Percentiles rank a stretch among this genome's conserved stretches.
Conservation (phyloP, 192 early-diverging fungal species). For the Kappamyces sp. region DNA sequence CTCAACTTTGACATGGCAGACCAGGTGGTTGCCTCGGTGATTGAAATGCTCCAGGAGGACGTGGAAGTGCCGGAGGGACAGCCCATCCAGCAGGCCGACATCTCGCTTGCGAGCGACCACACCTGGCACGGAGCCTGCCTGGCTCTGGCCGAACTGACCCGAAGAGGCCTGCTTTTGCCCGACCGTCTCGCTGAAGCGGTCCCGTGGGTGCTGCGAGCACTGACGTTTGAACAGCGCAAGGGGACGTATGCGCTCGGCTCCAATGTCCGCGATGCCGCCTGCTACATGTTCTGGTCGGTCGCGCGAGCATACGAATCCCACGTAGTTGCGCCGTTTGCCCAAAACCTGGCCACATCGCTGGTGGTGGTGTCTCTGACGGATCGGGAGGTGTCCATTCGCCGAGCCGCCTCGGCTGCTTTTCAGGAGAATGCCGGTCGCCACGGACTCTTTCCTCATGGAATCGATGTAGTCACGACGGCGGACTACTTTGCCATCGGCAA, state of each 20-base stretch:
- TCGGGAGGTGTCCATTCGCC: constrained; percentile 86
- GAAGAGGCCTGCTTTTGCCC: constrained; percentile 76
- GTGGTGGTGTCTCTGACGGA: constrained; percentile 81
- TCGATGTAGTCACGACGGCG: constrained; percentile 80
- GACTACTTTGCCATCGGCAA: constrained; percentile 93
- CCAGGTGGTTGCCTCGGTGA: constrained; percentile 73
- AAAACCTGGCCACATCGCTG: constrained; percentile 64
- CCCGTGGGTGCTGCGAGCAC: constrained; percentile 75
- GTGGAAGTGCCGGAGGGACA: constrained; percentile 33
- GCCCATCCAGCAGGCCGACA: constrained; percentile 34
- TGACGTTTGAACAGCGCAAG: constrained; percentile 83
- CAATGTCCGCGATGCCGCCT: constrained; percentile 91
- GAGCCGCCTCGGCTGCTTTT: constrained; percentile 92
- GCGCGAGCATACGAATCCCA: constrained; percentile 78
- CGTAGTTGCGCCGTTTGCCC: constrained; percentile 58
- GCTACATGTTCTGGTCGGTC: constrained; percentile 98
- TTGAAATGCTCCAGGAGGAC: constrained; percentile 80
- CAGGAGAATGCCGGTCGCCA: constrained; percentile 94
- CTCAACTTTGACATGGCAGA: constrained; percentile 72
- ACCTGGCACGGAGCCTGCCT: constrained; percentile 94
- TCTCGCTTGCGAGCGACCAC: constrained; percentile 77
- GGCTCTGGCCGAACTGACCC: constrained; percentile 84
- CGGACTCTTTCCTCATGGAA: constrained; percentile 83
- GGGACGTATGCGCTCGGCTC: constrained; percentile 88
- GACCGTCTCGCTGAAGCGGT: constrained; percentile 61